phyloP scores from a whole-genome alignment of 768 basidiomycete species.

The Suillus subalutaceus region DNA sequence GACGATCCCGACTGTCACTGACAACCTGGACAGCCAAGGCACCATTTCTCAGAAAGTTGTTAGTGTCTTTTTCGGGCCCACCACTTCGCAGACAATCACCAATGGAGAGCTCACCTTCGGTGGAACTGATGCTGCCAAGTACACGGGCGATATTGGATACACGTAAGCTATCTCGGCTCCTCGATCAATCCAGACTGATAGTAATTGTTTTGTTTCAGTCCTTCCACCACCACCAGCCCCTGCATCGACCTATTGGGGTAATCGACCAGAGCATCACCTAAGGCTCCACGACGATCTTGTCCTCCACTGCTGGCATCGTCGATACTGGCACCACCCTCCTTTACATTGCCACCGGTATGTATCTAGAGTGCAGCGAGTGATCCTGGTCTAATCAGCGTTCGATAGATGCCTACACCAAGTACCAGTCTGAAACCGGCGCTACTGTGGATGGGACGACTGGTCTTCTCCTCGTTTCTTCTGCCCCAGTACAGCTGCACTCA shows the following conservation, averaged over 20 bases:
- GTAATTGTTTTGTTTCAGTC: slow-evolving; percentile 28
- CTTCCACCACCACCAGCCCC: slow-evolving; percentile 51
- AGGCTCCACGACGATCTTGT: slow-evolving; percentile 48
- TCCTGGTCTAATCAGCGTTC: background rate
- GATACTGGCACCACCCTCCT: slow-evolving; percentile 64
- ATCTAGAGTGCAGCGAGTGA: background rate
- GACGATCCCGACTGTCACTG: slow-evolving; percentile 57
- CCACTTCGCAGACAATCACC: slow-evolving; percentile 19
- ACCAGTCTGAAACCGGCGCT: slow-evolving; percentile 19
- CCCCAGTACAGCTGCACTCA: slow-evolving; percentile 11
- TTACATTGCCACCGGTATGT: slow-evolving; percentile 45
- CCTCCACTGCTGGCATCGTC: slow-evolving; percentile 55
- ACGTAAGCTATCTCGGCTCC: slow-evolving; percentile 33
- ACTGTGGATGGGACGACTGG: slow-evolving; percentile 18
- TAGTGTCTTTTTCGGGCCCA: slow-evolving; percentile 57
- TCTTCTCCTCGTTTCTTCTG: slow-evolving; percentile 15
- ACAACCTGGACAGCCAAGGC: slow-evolving; percentile 49
- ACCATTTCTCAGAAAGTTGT: slow-evolving; percentile 43
- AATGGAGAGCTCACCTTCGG: slow-evolving; percentile 63
- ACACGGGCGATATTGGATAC: slow-evolving; percentile 43
- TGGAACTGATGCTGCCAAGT: slow-evolving; percentile 28
- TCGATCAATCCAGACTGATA: background rate
- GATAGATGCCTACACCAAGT: slow-evolving; percentile 30
- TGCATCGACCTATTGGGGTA: slow-evolving; percentile 59
- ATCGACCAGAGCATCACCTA: slow-evolving; percentile 58